phyloP scores from a whole-genome alignment of 495 filamentous ascomycete genomes.

The Aspergillus wentii region DNA sequence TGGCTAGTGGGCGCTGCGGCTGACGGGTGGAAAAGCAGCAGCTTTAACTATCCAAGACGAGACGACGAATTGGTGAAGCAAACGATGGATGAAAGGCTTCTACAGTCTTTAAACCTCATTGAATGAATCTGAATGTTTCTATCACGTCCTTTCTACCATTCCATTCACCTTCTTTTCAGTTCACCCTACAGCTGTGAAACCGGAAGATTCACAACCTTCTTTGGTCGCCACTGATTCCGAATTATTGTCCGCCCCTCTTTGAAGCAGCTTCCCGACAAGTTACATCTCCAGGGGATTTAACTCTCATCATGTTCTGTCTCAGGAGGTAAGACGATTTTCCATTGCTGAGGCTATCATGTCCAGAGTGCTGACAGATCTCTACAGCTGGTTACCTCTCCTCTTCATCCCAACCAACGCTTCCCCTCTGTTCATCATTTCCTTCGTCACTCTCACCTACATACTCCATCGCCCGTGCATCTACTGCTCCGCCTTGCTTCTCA shows the following conservation, averaged over 20 bases:
- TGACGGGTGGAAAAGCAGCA: no score
- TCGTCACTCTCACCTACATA: constrained; percentile 85
- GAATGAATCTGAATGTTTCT: no score
- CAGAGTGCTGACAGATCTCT: constrained; percentile 35
- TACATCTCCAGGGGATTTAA: constrained; percentile 4
- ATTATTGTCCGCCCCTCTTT: no score
- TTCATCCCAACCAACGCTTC: constrained; percentile 65
- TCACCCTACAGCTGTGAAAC: background rate
- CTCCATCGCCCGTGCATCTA: constrained; percentile 87
- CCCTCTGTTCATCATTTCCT: constrained; percentile 82
- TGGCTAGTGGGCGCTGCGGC: constrained; percentile 6
- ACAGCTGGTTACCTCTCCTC: constrained; percentile 39
- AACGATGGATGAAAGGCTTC: background rate
- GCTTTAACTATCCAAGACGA: constrained; percentile 2
- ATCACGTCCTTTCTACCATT: background rate
- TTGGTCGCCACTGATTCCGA: constrained; percentile 9
- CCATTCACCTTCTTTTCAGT: background rate
- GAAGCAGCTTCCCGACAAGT: constrained; percentile 5
- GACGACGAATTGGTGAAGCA: no score
- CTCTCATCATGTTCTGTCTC: constrained; percentile 70
- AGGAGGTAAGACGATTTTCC: constrained; percentile 53
- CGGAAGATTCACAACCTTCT: background rate
- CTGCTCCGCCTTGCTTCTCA: constrained; percentile 82
- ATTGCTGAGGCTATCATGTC: constrained; percentile 1
- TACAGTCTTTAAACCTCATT: no score